Percentiles rank a stretch among this genome's conserved stretches.
Conservation (phyloP, 1,284 basidiomycete species). For the Austroboletus novae-zelandiae region DNA sequence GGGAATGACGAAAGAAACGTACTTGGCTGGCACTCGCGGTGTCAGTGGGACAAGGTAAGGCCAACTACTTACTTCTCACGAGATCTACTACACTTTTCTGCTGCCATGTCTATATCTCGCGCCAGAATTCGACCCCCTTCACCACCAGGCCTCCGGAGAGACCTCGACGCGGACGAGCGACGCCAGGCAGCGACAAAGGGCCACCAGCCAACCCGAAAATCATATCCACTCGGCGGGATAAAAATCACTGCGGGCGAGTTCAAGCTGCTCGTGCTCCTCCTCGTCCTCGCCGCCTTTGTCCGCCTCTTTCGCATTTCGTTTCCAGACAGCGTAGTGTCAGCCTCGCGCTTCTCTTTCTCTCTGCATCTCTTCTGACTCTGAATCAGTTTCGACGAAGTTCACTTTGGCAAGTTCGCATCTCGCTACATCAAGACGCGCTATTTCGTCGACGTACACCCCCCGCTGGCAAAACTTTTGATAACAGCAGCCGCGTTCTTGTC, state of each 20-base stretch:
- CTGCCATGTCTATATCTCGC: slow-evolving; percentile 27
- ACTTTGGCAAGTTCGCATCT: slow-evolving; percentile 93
- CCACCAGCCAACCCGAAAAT: slow-evolving; percentile 50
- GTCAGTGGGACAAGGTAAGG: no score
- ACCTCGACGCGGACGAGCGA: slow-evolving; percentile 70
- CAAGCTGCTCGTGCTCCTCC: slow-evolving; percentile 64
- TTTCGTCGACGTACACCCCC: slow-evolving; percentile 97
- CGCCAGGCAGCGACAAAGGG: slow-evolving; percentile 67
- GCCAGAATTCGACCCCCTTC: slow-evolving; percentile 67
- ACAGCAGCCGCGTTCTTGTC: slow-evolving; percentile 86
- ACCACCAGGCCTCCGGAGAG: slow-evolving; percentile 50
- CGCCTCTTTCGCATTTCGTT: slow-evolving; percentile 78
- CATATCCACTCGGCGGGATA: slow-evolving; percentile 59
- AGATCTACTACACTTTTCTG: no score
- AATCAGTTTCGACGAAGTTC: slow-evolving; percentile 86
- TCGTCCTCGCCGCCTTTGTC: slow-evolving; percentile 69
- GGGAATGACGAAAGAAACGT: background rate
- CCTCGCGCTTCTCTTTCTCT: slow-evolving; percentile 14
- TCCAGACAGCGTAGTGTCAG: slow-evolving; percentile 89
- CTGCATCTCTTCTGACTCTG: no score
- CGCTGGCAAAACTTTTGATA: slow-evolving; percentile 93
- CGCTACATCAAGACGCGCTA: slow-evolving; percentile 91
- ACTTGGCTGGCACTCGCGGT: no score
- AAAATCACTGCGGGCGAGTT: slow-evolving; percentile 67
- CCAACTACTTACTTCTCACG: no score